Evolutionary conservation across 352 stramenopile species (phyloP).

Genomic region (Phytophthora fragariae): DNA sequence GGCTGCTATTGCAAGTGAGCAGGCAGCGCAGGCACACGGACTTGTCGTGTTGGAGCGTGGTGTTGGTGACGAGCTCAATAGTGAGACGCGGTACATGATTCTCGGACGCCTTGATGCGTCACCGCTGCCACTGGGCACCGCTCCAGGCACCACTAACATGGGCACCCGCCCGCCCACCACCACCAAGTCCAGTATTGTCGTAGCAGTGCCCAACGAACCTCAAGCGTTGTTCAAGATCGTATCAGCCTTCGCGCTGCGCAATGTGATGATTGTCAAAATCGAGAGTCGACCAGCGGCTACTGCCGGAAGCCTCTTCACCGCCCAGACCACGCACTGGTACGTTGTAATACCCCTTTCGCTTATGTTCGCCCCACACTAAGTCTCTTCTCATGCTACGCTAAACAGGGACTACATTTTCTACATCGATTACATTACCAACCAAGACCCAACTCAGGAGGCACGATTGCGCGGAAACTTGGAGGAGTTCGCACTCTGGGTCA

Average conservation of each 20-base stretch:
- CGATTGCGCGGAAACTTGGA: conserved; percentile 67
- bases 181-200: conserved; percentile 75
- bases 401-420: conserved; percentile 85
- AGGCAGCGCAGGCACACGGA: conserved; percentile 60
- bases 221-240: conserved; percentile 83
- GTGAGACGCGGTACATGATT: conserved; percentile 81
- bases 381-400: conserved; percentile 1
- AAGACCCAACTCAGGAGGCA: conserved; percentile 50
- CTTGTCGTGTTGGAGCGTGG: conserved; percentile 64
- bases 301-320: conserved; percentile 62
- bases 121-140: conserved; percentile 46
- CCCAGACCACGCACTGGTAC: conserved; percentile 76
- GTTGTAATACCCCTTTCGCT: neutral
- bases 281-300: conserved; percentile 77
- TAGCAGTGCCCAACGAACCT: conserved; percentile 74
- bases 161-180: conserved; percentile 26
- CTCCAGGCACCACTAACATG: conserved; percentile 8
- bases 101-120: conserved; percentile 58
- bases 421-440: conserved; percentile 75
- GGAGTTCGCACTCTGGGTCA: conserved; percentile 82
- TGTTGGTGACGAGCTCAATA: conserved; percentile 71
- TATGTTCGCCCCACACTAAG: neutral
- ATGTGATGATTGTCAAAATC: conserved; percentile 86
- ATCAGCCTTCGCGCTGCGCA: conserved; percentile 77
- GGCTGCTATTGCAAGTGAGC: conserved; percentile 72